Evolutionary conservation across 768 basidiomycete genomes (phyloP).

Genomic region (Rossbeevera mucosa): DNA sequence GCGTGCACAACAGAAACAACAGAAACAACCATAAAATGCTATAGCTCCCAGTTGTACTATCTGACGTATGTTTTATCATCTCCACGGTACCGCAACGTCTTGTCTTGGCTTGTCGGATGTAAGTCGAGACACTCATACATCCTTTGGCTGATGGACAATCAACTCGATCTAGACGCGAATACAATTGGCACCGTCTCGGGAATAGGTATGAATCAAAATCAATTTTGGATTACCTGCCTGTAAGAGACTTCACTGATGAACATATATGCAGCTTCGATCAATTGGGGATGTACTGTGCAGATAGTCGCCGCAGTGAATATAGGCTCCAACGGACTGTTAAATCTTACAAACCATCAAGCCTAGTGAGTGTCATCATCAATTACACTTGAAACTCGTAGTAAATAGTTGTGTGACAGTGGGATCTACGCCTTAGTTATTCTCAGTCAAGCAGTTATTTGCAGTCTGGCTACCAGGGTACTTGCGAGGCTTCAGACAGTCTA

Average conservation of each 20-base stretch:
- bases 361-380: constrained; percentile 42
- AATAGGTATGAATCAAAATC: constrained; percentile 21
- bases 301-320: constrained; percentile 62
- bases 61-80: constrained; percentile 58
- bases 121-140: constrained; percentile 12
- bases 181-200: constrained; percentile 45
- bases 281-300: constrained; percentile 61
- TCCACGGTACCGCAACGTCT: constrained; percentile 50
- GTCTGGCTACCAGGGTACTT: constrained; percentile 57
- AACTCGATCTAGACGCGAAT: constrained; percentile 36
- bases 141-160: not conserved
- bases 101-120: constrained; percentile 69
- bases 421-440: constrained; percentile 58
- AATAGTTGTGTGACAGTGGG: constrained; percentile 43
- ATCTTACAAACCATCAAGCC: constrained; percentile 33
- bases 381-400: constrained; percentile 31
- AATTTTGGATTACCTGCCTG: not conserved
- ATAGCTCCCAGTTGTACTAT: constrained; percentile 45
- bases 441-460: constrained; percentile 58
- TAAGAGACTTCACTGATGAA: not conserved
- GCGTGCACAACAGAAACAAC: not conserved
- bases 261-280: constrained; percentile 43
- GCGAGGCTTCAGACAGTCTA: constrained; percentile 60
- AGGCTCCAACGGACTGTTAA: constrained; percentile 35
- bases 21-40: not conserved